Percentiles rank a stretch among this genome's conserved stretches.
phyloP scores from a whole-genome alignment of 129 eudicot species.

The Tagetes erecta region DNA sequence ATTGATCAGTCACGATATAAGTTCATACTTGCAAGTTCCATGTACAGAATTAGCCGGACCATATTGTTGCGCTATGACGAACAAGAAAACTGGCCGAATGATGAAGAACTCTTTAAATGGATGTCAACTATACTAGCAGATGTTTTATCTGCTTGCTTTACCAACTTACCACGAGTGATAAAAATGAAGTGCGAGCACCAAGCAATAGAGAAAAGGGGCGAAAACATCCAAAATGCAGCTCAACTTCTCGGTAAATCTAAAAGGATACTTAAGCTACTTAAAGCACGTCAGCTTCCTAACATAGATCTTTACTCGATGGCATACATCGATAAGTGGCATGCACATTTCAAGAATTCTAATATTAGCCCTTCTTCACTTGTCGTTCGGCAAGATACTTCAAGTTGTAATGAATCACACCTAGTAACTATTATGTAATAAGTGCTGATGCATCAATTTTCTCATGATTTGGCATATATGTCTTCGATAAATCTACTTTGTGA shows the following conservation, averaged over 20 bases:
- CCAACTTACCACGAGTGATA: neutral
- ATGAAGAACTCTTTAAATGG: constrained; percentile 24
- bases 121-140: constrained; percentile 30
- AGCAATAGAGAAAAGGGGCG: constrained; percentile 33
- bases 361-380: neutral
- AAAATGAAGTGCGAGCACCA: constrained; percentile 30
- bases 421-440: neutral
- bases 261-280: constrained; percentile 31
- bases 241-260: constrained; percentile 28
- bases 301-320: constrained; percentile 26
- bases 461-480: neutral
- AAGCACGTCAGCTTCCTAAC: constrained; percentile 21
- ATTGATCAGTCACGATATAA: no score
- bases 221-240: neutral
- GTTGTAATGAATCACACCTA: neutral
- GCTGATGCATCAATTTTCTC: neutral
- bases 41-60: neutral
- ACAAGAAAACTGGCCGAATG: neutral
- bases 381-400: neutral
- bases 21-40: no score
- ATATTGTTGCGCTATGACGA: neutral
- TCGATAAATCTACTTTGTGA: neutral
- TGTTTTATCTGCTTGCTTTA: constrained; percentile 20
- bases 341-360: neutral
- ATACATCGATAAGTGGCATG: constrained; percentile 41